phyloP scores from a whole-genome alignment of 1,139 yeast genomes.

The Scheffersomyces titani region DNA sequence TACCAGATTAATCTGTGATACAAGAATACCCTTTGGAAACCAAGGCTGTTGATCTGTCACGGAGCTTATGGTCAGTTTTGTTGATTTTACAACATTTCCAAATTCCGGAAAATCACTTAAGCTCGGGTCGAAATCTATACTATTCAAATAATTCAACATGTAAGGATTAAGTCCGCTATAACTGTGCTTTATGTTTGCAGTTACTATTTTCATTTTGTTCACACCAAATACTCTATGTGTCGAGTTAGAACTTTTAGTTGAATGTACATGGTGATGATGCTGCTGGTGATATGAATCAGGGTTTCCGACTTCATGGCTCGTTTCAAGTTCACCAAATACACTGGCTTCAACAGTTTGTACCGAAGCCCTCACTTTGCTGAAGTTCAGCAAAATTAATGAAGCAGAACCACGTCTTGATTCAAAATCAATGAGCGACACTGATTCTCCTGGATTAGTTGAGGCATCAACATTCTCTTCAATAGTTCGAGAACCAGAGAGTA shows the following conservation, averaged over 20 bases:
- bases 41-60: constrained; percentile 10
- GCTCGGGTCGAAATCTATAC: constrained; percentile 56
- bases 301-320: constrained; percentile 20
- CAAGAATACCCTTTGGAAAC: constrained; percentile 51
- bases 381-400: constrained; percentile 35
- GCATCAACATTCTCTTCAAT: constrained; percentile 22
- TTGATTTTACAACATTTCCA: constrained; percentile 38
- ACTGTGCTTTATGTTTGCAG: constrained; percentile 49
- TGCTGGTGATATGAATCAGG: constrained; percentile 3
- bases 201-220: constrained; percentile 35
- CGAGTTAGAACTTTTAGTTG: constrained; percentile 10
- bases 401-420: constrained; percentile 16
- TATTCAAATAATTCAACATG: constrained; percentile 56
- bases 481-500: constrained; percentile 16
- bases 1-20: constrained; percentile 50
- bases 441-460: constrained; percentile 13
- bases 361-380: constrained; percentile 46
- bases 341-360: constrained; percentile 59
- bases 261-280: constrained; percentile 19
- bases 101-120: constrained; percentile 69
- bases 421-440: constrained; percentile 17
- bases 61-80: constrained; percentile 4
- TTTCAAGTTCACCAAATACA: constrained; percentile 61
- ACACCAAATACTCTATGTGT: constrained; percentile 38
- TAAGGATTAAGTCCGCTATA: constrained; percentile 69